Evolutionary conservation across 176 grass and related monocot genomes (phyloP).

Genomic region (Puccinellia tenuiflora): DNA sequence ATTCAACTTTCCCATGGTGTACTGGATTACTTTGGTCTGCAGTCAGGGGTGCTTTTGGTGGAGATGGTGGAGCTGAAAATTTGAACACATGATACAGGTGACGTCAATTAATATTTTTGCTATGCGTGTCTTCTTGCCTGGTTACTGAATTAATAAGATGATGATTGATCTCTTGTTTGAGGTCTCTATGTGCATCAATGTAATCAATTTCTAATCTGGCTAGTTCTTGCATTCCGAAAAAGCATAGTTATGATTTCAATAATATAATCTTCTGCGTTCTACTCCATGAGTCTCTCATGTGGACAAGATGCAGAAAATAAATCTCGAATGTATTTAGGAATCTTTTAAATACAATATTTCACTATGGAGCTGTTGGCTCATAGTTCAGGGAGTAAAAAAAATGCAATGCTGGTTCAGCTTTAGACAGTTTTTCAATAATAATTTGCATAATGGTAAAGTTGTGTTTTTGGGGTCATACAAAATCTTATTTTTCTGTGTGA

Average conservation of each 20-base stretch:
- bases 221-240: too few species aligned
- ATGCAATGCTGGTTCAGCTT: too few species aligned
- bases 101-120: background rate
- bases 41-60: background rate
- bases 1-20: background rate
- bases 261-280: too few species aligned
- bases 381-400: too few species aligned
- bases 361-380: too few species aligned
- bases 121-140: background rate
- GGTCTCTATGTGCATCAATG: background rate
- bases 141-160: background rate
- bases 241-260: too few species aligned
- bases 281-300: too few species aligned
- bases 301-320: too few species aligned
- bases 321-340: too few species aligned
- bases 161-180: background rate
- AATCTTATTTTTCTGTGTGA: background rate
- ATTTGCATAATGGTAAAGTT: too few species aligned
- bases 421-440: too few species aligned
- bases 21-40: background rate
- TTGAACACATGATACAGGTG: background rate
- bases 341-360: too few species aligned
- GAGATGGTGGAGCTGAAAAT: background rate
- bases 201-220: background rate
- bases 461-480: background rate